Conservation (phyloP, 768 basidiomycete genomes). For the Russula lepida region DNA sequence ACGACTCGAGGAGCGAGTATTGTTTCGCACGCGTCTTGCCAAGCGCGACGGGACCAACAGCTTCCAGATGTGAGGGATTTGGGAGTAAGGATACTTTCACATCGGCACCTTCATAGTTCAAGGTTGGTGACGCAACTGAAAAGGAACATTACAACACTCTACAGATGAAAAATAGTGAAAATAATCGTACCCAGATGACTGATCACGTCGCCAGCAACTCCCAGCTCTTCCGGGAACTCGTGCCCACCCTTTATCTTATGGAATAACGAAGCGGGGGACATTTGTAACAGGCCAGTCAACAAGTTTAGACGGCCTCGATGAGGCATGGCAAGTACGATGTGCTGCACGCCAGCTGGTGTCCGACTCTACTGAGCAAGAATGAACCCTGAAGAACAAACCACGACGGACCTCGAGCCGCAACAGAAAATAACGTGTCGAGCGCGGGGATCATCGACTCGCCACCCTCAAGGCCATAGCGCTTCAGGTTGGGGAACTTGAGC, state of each 20-base stretch:
- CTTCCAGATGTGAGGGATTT: slow-evolving; percentile 80
- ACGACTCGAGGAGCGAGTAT: slow-evolving; percentile 65
- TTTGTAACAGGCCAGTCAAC: slow-evolving; percentile 67
- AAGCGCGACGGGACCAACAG: slow-evolving; percentile 78
- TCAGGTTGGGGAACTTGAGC: slow-evolving; percentile 81
- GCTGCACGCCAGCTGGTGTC: slow-evolving; percentile 48
- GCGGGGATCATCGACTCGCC: slow-evolving; percentile 93
- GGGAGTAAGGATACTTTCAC: slow-evolving; percentile 73
- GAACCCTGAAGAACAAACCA: not conserved
- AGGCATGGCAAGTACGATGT: slow-evolving; percentile 78
- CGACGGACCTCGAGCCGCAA: slow-evolving; percentile 48
- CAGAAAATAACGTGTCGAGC: slow-evolving; percentile 64
- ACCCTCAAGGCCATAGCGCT: slow-evolving; percentile 84
- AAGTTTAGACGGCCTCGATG: slow-evolving; percentile 84
- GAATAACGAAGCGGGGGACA: slow-evolving; percentile 62
- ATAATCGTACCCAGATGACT: slow-evolving; percentile 61
- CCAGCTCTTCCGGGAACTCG: slow-evolving; percentile 59
- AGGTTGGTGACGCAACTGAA: slow-evolving; percentile 54
- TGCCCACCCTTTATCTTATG: slow-evolving; percentile 79
- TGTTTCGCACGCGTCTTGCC: slow-evolving; percentile 92
- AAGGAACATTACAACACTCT: not conserved
- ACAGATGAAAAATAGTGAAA: not conserved
- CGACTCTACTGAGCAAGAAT: not conserved
- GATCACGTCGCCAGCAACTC: slow-evolving; percentile 75
- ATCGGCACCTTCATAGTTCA: slow-evolving; percentile 45